Evolutionary conservation across 2,329 filamentous ascomycete genomes (phyloP).

Genomic region (Cladophialophora yegresii): DNA sequence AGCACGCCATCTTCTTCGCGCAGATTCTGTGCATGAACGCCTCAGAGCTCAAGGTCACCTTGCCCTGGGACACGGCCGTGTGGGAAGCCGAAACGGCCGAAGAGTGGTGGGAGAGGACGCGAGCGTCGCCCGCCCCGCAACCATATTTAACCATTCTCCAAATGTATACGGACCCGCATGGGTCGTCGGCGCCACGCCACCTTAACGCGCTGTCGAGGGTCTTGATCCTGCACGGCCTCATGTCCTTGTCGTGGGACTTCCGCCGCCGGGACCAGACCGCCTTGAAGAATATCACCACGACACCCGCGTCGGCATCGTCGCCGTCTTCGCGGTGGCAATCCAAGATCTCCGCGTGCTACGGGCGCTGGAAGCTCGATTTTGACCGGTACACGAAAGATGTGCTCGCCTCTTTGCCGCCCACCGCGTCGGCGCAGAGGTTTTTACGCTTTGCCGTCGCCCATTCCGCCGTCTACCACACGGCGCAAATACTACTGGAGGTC

Average conservation of each 20-base stretch:
- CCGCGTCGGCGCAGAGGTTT: background rate
- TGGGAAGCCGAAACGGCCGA: background rate
- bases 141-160: background rate
- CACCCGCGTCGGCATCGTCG: background rate
- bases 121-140: background rate
- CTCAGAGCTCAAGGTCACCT: background rate
- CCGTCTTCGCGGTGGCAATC: background rate
- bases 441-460: background rate
- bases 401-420: background rate
- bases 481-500: background rate
- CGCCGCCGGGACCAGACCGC: background rate
- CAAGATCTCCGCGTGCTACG: background rate
- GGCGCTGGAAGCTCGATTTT: background rate
- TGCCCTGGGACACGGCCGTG: background rate
- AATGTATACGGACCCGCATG: background rate
- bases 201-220: background rate
- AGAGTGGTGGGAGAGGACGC: background rate
- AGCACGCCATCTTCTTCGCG: background rate
- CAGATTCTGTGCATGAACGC: background rate
- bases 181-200: background rate
- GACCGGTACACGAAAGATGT: background rate
- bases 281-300: background rate
- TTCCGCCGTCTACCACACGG: background rate
- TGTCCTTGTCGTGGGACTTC: background rate
- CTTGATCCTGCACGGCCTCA: constrained; percentile 1